A percentile compares a stretch with the other conserved stretches of the same genome.
phyloP scores from a whole-genome alignment of 1,139 yeast species.

The Debaryomyces robertsiae region DNA sequence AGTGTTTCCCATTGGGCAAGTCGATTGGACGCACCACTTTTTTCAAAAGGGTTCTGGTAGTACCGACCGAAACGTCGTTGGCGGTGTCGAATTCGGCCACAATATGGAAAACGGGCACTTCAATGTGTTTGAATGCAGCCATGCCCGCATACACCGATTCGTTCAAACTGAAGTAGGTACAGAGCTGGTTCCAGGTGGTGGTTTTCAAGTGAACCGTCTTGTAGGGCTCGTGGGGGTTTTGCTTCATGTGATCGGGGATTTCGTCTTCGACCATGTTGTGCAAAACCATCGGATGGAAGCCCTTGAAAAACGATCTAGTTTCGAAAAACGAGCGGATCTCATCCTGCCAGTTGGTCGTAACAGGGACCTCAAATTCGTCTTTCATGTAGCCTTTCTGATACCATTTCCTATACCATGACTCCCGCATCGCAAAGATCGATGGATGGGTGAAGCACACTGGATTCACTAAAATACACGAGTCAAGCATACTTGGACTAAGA shows the following conservation, averaged over 20 bases:
- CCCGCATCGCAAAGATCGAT: slow-evolving; percentile 12
- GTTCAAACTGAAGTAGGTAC: slow-evolving; percentile 11
- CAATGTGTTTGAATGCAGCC: slow-evolving; percentile 7
- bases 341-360: slow-evolving; percentile 19
- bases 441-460: slow-evolving; percentile 46
- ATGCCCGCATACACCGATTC: slow-evolving; percentile 7
- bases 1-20: slow-evolving; percentile 45
- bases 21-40: slow-evolving; percentile 20
- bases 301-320: slow-evolving; percentile 41
- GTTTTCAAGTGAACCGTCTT: slow-evolving; percentile 11
- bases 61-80: slow-evolving; percentile 1
- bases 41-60: slow-evolving; percentile 3
- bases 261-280: slow-evolving; percentile 40
- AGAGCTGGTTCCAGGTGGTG: slow-evolving; percentile 9
- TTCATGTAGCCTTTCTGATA: slow-evolving; percentile 13
- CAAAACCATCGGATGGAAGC: slow-evolving; percentile 43
- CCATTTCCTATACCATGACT: slow-evolving; percentile 14
- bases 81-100: slow-evolving; percentile 15
- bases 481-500: slow-evolving; percentile 49
- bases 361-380: slow-evolving; percentile 10
- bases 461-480: slow-evolving; percentile 52
- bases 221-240: background rate
- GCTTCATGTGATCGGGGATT: slow-evolving; percentile 1
- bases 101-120: slow-evolving; percentile 16
- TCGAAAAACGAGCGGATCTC: slow-evolving; percentile 41